Conservation (phyloP, 176 grass and related monocot genomes). For the Oryza meridionalis region DNA sequence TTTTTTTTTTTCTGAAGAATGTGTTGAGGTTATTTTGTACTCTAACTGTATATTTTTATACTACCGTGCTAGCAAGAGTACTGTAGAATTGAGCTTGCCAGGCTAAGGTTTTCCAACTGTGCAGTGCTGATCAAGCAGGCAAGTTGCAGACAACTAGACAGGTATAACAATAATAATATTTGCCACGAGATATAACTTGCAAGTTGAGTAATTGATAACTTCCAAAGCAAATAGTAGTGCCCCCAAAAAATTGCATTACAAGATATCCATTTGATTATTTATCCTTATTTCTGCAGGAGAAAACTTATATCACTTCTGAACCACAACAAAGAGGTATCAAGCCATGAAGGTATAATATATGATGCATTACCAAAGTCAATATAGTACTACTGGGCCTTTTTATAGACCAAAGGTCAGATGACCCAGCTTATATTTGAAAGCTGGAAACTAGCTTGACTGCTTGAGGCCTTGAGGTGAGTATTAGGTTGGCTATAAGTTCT, state of each 20-base stretch:
- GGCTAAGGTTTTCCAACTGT: constrained; percentile 4
- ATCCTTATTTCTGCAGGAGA: not conserved
- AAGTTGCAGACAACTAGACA: not conserved
- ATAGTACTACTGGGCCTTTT: not conserved
- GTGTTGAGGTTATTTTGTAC: not conserved
- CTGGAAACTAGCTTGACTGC: not conserved
- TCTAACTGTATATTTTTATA: not conserved
- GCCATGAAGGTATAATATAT: not conserved
- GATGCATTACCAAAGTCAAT: not conserved
- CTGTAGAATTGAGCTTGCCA: not conserved
- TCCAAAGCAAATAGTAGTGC: not conserved
- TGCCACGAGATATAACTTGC: not conserved
- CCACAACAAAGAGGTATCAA: not conserved
- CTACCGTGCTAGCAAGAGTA: not conserved
- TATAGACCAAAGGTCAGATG: not conserved
- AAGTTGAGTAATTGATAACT: not conserved
- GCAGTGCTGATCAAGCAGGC: constrained; percentile 3
- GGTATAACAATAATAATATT: not conserved
- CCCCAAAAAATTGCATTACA: not conserved
- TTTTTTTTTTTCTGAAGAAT: not conserved
- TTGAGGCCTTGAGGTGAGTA: no score
- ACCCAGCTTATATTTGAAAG: not conserved
- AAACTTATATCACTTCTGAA: not conserved
- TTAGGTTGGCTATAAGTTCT: no score
- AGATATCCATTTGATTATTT: not conserved